A percentile compares a stretch with the other conserved stretches of the same genome.
Evolutionary conservation across 2,329 filamentous ascomycete species (phyloP).

Genomic region (Hypoxylon rubiginosum): DNA sequence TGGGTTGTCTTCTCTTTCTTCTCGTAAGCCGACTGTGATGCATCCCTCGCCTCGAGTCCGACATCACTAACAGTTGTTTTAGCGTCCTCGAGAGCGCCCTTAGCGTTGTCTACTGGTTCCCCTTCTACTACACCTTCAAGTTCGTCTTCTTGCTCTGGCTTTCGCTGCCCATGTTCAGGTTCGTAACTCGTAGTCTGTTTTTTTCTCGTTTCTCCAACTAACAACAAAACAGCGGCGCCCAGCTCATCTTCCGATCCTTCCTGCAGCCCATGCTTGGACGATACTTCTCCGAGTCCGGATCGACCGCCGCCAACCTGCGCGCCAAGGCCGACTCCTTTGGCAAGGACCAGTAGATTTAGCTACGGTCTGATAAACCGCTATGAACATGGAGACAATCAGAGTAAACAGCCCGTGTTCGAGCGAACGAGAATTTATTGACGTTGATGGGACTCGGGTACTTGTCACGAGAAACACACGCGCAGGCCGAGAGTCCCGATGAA

Average conservation of each 20-base stretch:
- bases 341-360: constrained; percentile 72
- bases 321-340: constrained; percentile 85
- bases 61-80: constrained; percentile 31
- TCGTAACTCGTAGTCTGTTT: constrained; percentile 57
- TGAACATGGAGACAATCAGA: constrained; percentile 39
- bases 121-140: constrained; percentile 99
- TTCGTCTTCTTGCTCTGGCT: constrained; percentile 98
- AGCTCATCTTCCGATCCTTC: constrained; percentile 97
- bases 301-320: constrained; percentile 87
- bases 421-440: constrained; percentile 30
- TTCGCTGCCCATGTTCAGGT: constrained; percentile 93
- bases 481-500: constrained; percentile 7
- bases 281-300: constrained; percentile 81
- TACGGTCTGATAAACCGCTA: constrained; percentile 30
- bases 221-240: constrained; percentile 78
- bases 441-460: constrained; percentile 22
- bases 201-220: constrained; percentile 16
- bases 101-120: constrained; percentile 92
- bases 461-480: constrained; percentile 11
- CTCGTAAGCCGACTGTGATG: constrained; percentile 64
- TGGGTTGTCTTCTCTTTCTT: constrained; percentile 89
- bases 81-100: constrained; percentile 84
- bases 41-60: constrained; percentile 7
- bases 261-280: constrained; percentile 90
- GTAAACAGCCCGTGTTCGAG: constrained; percentile 37